A percentile compares a stretch with the other conserved stretches of the same genome.
These are phyloP conservation scores for Aspergillus hiratsukae DNA, from an alignment of 2,329 filamentous ascomycete genomes.

Conservation along the genomic window DNA sequence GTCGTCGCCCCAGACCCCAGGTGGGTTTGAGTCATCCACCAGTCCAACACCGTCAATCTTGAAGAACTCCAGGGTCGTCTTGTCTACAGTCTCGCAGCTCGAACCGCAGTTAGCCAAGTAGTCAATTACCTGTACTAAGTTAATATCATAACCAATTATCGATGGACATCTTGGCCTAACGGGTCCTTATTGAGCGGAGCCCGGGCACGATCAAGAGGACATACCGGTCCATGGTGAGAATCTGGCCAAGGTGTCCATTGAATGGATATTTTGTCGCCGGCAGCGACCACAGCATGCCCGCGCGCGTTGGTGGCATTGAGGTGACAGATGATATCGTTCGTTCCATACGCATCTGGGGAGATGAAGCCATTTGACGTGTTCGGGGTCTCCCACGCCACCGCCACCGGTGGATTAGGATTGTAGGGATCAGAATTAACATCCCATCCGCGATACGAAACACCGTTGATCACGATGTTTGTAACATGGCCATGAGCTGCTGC, in stretches of 20 bases:
- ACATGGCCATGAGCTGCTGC: background rate
- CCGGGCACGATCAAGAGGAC: background rate
- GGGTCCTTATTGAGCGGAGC: background rate
- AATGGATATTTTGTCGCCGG: conserved; percentile 53
- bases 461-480: conserved; percentile 16
- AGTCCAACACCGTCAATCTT: conserved; percentile 57
- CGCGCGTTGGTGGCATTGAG: conserved; percentile 47
- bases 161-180: background rate
- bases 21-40: conserved; percentile 35
- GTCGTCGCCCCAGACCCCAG: conserved; percentile 52
- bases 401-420: conserved; percentile 29
- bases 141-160: background rate
- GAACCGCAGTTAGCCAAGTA: conserved; percentile 56
- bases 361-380: conserved; percentile 52
- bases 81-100: conserved; percentile 50
- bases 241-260: conserved; percentile 63
- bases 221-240: conserved; percentile 54
- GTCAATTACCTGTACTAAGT: conserved; percentile 41
- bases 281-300: conserved; percentile 51
- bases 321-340: conserved; percentile 57
- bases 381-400: conserved; percentile 51
- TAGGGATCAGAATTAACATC: conserved; percentile 31
- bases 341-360: conserved; percentile 35
- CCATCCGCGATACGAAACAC: conserved; percentile 16
- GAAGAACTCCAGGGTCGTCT: conserved; percentile 52